These are phyloP conservation scores for Colletotrichum neosansevieriae DNA, from an alignment of 2,329 filamentous ascomycete species.

Conservation along the genomic window DNA sequence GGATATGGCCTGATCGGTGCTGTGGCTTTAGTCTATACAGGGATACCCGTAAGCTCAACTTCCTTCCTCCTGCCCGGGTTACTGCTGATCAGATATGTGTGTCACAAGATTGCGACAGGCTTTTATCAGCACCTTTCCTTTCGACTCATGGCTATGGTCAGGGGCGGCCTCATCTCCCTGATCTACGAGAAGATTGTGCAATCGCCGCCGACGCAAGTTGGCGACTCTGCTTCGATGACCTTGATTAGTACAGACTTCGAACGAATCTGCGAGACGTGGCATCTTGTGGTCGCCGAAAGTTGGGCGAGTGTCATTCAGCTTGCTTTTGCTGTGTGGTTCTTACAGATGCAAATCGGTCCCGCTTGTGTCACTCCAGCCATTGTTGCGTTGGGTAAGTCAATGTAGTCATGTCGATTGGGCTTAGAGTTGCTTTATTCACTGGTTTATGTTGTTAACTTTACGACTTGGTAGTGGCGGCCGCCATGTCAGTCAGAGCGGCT, in stretches of 20 bases:
- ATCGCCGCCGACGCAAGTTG: constrained; percentile 11
- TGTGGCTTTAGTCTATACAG: constrained; percentile 21
- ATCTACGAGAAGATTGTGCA: constrained; percentile 41
- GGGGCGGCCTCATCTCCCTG: constrained; percentile 44
- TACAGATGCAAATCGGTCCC: constrained; percentile 17
- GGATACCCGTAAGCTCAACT: constrained; percentile 26
- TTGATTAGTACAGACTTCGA: constrained; percentile 46
- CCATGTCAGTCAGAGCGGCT: constrained; percentile 22
- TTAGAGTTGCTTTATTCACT: constrained; percentile 12
- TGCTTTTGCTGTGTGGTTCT: constrained; percentile 27
- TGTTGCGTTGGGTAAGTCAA: constrained; percentile 17
- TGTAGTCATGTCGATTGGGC: constrained; percentile 11
- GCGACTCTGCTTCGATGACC: constrained; percentile 42
- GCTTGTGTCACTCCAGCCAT: constrained; percentile 20
- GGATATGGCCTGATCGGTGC: constrained; percentile 23
- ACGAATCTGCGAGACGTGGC: constrained; percentile 40
- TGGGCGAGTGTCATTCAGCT: constrained; percentile 21
- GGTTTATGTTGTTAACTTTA: constrained; percentile 22
- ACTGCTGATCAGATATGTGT: constrained; percentile 14
- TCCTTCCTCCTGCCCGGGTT: constrained; percentile 12
- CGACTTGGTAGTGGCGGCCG: constrained; percentile 19
- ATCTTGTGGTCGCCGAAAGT: constrained; percentile 24
- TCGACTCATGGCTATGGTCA: constrained; percentile 44
- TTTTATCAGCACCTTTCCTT: constrained; percentile 42
- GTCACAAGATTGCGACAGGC: constrained; percentile 38